Evolutionary conservation across 805 yeast genomes (phyloP).

Genomic region (Cyberlindnera mycetangii): DNA sequence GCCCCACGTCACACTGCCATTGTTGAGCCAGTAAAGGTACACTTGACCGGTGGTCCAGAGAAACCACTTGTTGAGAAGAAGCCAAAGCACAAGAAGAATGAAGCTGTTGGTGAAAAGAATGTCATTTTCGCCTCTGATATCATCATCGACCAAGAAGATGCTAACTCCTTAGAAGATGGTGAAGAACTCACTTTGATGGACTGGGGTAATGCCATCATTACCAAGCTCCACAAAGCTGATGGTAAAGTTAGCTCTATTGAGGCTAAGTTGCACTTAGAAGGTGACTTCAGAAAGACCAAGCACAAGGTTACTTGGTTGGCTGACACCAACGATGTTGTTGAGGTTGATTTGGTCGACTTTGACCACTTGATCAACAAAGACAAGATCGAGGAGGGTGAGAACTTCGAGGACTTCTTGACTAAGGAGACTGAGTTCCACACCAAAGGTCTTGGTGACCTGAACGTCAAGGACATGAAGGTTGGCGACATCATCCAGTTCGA

Average conservation of each 20-base stretch:
- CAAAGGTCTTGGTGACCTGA: constrained; percentile 74
- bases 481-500: constrained; percentile 94
- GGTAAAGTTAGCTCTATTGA: constrained; percentile 57
- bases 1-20: constrained; percentile 95
- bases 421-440: constrained; percentile 83
- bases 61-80: constrained; percentile 62
- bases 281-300: constrained; percentile 95
- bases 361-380: constrained; percentile 95
- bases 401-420: constrained; percentile 88
- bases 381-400: constrained; percentile 90
- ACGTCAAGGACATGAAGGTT: constrained; percentile 69
- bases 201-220: constrained; percentile 92
- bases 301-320: constrained; percentile 96
- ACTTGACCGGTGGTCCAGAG: constrained; percentile 66
- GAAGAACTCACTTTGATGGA: constrained; percentile 98
- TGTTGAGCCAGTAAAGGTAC: constrained; percentile 67
- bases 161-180: constrained; percentile 66
- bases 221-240: constrained; percentile 63
- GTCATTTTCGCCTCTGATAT: constrained; percentile 63
- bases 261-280: constrained; percentile 84
- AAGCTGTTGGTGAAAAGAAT: constrained; percentile 82
- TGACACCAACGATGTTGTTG: constrained; percentile 65
- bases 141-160: constrained; percentile 85
- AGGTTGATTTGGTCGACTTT: constrained; percentile 82
- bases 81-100: constrained; percentile 94